Base-by-base conservation (phyloP, 2,329 filamentous ascomycete genomes). In the Talaromyces sp. region DNA sequence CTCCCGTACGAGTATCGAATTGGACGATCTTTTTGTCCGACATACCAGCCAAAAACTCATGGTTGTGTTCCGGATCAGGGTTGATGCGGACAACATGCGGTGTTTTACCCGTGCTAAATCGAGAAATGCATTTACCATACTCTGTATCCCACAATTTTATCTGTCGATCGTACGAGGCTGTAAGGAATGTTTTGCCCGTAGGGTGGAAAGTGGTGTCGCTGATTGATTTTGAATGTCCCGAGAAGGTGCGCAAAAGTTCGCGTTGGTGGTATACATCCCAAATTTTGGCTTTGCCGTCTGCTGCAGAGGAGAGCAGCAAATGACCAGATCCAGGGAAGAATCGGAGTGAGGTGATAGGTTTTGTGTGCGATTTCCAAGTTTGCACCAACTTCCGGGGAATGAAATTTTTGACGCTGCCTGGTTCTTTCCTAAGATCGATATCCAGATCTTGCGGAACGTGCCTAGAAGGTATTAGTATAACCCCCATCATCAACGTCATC, bases 121-220 rank as follows among this genome's bases (percentile, higher is more conserved):
- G 92, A 72, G 87, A 89, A 69, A 97, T 81, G 74, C 94, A 98
- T 71, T 89, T 85, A 54, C 95, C 95, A 24, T 92, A 97, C 78
- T 99, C 95, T 0, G 94, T 97, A 73, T 99, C 95, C 95, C 95
- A 99, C 35, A 99, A 85, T 80, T 98, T 97, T 82, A 98, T 97
- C 81, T 92, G 90, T 62, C 94, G 90, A 77, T 99, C 95, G 77
- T 96, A 99, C 16, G 92, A 95, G 1, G 91, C 90, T 2, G 93
- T 93, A 31, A 99, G 80, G 82, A 99, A 99, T 63, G 90, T 90
- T 11, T 87, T 90, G 61, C 95, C 95, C 37, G 87, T 85, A 3
- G 84, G 84, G 73, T 93, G 93, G 85, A 98, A 98, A 71, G 90
- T 90, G 52, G 95, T 87, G 74, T 97, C 94, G 33, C 93, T 94